Conservation (phyloP, 495 filamentous ascomycete genomes). For the Neurospora sublineolata region DNA sequence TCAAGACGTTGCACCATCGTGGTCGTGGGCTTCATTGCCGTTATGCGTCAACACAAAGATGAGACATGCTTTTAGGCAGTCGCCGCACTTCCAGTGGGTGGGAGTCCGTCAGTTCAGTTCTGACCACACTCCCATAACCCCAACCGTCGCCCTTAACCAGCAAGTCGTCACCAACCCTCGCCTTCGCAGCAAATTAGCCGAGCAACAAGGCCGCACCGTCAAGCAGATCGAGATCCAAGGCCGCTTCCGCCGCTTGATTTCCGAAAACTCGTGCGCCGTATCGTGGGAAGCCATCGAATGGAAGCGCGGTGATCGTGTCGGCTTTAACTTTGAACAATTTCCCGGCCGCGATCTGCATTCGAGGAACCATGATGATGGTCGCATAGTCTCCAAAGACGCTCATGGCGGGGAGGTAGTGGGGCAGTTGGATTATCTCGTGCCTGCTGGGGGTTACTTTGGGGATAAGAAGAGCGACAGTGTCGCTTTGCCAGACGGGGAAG, state of each 20-base stretch:
- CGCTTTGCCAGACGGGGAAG: constrained; percentile 12
- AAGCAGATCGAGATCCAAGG: constrained; percentile 16
- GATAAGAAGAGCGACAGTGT: neutral
- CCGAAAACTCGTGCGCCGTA: constrained; percentile 5
- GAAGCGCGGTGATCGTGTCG: constrained; percentile 1
- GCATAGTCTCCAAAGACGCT: constrained; percentile 17
- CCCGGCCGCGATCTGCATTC: constrained; percentile 12
- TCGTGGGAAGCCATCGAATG: constrained; percentile 15
- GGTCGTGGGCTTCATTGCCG: constrained; percentile 22
- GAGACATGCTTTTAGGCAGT: constrained; percentile 10
- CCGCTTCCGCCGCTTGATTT: constrained; percentile 18
- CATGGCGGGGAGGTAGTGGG: constrained; percentile 21
- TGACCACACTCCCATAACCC: neutral
- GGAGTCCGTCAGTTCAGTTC: neutral
- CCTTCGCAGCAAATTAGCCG: constrained; percentile 6
- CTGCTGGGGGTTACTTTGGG: neutral
- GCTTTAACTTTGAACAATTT: constrained; percentile 15
- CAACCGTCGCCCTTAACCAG: neutral
- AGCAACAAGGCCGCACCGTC: constrained; percentile 15
- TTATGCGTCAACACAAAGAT: constrained; percentile 12
- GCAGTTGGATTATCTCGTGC: constrained; percentile 18
- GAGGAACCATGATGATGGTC: constrained; percentile 12
- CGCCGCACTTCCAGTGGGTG: constrained; percentile 16
- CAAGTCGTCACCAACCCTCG: neutral
- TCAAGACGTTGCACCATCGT: constrained; percentile 19